phyloP scores from a whole-genome alignment of 495 filamentous ascomycete genomes.

The Penicillium pancosmium region DNA sequence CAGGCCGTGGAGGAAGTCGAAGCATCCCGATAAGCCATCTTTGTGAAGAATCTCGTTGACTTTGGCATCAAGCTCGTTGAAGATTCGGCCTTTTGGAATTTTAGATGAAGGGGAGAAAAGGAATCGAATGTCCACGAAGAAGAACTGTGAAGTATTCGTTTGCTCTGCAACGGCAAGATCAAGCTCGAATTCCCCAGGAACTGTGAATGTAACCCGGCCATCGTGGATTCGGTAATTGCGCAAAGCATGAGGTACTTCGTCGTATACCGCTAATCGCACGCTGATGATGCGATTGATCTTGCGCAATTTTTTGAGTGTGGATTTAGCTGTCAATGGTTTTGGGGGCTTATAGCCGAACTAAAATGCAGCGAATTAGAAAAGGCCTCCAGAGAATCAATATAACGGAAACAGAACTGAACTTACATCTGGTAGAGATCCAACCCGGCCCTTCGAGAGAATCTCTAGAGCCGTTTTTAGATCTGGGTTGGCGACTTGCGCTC shows the following conservation, averaged over 20 bases:
- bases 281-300: constrained; percentile 83
- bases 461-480: constrained; percentile 89
- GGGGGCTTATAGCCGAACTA: constrained; percentile 80
- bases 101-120: constrained; percentile 70
- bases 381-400: constrained; percentile 4
- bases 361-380: constrained; percentile 27
- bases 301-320: constrained; percentile 67
- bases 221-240: constrained; percentile 71
- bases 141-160: constrained; percentile 77
- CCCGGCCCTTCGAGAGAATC: constrained; percentile 73
- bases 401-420: constrained; percentile 24
- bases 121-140: constrained; percentile 89
- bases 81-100: constrained; percentile 58
- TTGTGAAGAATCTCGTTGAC: constrained; percentile 67
- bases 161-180: constrained; percentile 88
- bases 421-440: constrained; percentile 76
- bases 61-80: constrained; percentile 64
- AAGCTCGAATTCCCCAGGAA: constrained; percentile 85
- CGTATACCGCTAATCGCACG: constrained; percentile 75
- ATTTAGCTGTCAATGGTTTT: constrained; percentile 64
- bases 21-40: constrained; percentile 75
- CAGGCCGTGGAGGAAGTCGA: constrained; percentile 80
- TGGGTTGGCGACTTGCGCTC: constrained; percentile 74
- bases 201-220: constrained; percentile 83
- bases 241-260: constrained; percentile 72